Conservation (phyloP, 2,329 filamentous ascomycete genomes). For the Thielaviopsis euricoi region DNA sequence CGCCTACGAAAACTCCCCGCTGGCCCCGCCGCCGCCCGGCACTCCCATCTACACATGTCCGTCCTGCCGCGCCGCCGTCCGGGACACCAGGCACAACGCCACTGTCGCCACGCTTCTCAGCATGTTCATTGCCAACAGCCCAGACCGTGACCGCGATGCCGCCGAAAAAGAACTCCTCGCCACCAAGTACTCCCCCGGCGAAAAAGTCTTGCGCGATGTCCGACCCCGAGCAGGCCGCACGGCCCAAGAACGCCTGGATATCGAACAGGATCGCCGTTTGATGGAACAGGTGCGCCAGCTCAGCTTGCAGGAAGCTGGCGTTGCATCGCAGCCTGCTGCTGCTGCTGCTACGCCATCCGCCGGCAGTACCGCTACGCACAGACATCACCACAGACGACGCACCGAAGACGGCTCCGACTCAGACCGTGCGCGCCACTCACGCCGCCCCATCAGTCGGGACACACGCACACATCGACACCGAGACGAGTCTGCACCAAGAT, state of each 20-base stretch:
- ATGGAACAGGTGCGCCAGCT: slow-evolving; percentile 55
- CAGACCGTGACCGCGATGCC: slow-evolving; percentile 50
- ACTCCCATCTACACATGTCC: slow-evolving; percentile 65
- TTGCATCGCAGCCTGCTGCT: slow-evolving; percentile 21
- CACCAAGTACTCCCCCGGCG: slow-evolving; percentile 62
- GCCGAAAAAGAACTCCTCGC: slow-evolving; percentile 64
- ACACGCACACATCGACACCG: slow-evolving; percentile 7
- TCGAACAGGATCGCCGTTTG: slow-evolving; percentile 52
- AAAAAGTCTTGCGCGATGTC: slow-evolving; percentile 57
- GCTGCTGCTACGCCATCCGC: slow-evolving; percentile 15
- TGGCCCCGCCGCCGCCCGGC: slow-evolving; percentile 28
- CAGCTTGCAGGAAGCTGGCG: slow-evolving; percentile 53
- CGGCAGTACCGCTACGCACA: background rate
- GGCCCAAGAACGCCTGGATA: slow-evolving; percentile 34
- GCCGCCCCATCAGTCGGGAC: slow-evolving; percentile 15
- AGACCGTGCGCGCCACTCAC: slow-evolving; percentile 13
- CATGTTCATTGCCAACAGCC: slow-evolving; percentile 69
- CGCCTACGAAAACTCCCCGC: slow-evolving; percentile 34
- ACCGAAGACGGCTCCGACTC: slow-evolving; percentile 8
- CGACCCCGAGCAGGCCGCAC: slow-evolving; percentile 30
- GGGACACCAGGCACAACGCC: slow-evolving; percentile 78
- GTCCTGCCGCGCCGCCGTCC: slow-evolving; percentile 72
- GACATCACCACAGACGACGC: slow-evolving; percentile 6
- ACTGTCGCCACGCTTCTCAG: slow-evolving; percentile 80
- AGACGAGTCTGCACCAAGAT: background rate